Conservation (phyloP, 2,329 filamentous ascomycete genomes). For the Trematosphaeria pertusa region DNA sequence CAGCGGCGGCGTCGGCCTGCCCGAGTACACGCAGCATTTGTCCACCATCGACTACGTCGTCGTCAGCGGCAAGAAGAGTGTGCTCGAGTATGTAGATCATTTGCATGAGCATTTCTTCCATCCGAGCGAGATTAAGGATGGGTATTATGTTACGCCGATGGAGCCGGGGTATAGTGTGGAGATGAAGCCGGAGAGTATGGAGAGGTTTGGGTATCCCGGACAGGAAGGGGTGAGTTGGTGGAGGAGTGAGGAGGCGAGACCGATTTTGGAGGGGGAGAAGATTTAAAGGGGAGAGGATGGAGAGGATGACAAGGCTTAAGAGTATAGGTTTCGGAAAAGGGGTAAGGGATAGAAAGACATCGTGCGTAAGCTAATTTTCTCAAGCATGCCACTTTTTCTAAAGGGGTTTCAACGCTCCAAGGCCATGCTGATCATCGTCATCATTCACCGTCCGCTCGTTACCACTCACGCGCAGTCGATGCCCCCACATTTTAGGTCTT, state of each 20-base stretch:
- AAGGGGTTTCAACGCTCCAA: too few species aligned
- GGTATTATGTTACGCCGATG: slow-evolving; percentile 85
- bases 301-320: too few species aligned
- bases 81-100: slow-evolving; percentile 92
- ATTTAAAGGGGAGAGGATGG: too few species aligned
- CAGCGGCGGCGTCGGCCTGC: slow-evolving; percentile 85
- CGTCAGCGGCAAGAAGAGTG: slow-evolving; percentile 78
- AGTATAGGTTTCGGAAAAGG: too few species aligned
- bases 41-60: slow-evolving; percentile 93
- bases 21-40: slow-evolving; percentile 92
- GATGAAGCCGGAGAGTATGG: slow-evolving; percentile 91
- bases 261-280: slow-evolving; percentile 68
- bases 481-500: too few species aligned
- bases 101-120: slow-evolving; percentile 92
- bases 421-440: too few species aligned
- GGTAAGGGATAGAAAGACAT: too few species aligned
- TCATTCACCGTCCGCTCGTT: too few species aligned
- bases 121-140: slow-evolving; percentile 79
- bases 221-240: slow-evolving; percentile 84
- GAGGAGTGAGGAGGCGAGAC: slow-evolving; percentile 78
- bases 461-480: too few species aligned
- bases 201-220: slow-evolving; percentile 77
- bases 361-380: too few species aligned
- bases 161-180: slow-evolving; percentile 90
- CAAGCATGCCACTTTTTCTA: too few species aligned